Evolutionary conservation across 192 early-diverging fungal genomes (phyloP), one percentile per base, ranked within the genome.

Genomic region (Neocallimastix lanati): DNA sequence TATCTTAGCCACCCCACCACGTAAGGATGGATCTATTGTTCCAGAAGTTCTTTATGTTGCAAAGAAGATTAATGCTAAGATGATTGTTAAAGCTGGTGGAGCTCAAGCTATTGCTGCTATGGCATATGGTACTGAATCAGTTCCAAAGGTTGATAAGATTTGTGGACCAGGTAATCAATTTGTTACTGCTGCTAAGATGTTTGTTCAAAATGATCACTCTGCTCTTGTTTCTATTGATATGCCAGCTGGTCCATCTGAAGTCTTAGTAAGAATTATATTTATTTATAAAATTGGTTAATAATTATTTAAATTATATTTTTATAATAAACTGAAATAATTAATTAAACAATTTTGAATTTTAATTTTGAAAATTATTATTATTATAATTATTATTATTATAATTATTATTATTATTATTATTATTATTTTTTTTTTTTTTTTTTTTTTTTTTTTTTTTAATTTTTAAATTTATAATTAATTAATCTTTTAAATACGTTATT

Each of bases 101-200:
- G 97, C 98, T 4, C 98, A 99, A 84, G 98, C 97, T 11, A 93
- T 99, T 76, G 97, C 96, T 28, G 96, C 96, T 14, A 93, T 99
- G 93, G 97, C 97, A n/a, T 98, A 97, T 82, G 97, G 97, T 40
- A 99, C 98, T 6, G 92, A 94, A 82, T 89, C 89, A 0, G 92
- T 98, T 67, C 96, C 97, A 78, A 99, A 99, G 86, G 98, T 98
- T 13, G 98, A 99, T 85, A 99, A 99, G 92, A 99, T 99, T 84
- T 98, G 96, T 86, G 98, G 98, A 30, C 98, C 98, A 13, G 98
- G 98, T 76, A 99, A 99, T 85, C 98, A 99, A 85, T 99, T 95
- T 84, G 98, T 99, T n/a, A 99, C 98, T 5, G 96, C 96, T 11
- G 96, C 98, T 80, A 99, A 99, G 88, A 97, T 99, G 96, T 80